Evolutionary conservation across 2,329 filamentous ascomycete genomes (phyloP), one percentile per base, ranked within the genome.

Genomic region (Zasmidium citrigriseum): DNA sequence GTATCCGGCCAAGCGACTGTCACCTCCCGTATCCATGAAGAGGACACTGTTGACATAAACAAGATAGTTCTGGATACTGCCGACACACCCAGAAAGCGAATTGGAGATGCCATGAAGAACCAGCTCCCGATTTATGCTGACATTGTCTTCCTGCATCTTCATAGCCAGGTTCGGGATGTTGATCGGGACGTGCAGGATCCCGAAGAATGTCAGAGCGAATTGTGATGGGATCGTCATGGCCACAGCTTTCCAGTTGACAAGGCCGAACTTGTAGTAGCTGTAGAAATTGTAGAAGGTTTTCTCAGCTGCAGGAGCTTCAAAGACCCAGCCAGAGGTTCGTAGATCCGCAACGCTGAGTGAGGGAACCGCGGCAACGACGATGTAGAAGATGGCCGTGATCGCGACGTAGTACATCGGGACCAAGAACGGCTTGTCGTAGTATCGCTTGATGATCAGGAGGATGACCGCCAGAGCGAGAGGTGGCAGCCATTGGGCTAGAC

Each of bases 221-320:
- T 99, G 98, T 25, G 95, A 93, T 0, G 95, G 95, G 25, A 97
- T 83, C 1, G 89, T 93, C 68, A 92, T 87, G n/a, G 82, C 77
- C 50, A 99, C 83, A 2, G 93, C 95, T 46, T 83, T 82, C 89
- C 91, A 96, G 66, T 93, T 85, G 2, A 98, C 89, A 22, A 72
- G 46, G 34, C 54, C 59, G 58, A 70, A 71, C 86, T 82, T 81
- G 76, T 96, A 99, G 49, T 98, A 83, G 0, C 91, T 96, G 77
- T 96, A 99, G 70, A 99, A 99, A 72, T 95, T 92, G 85, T 95
- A 99, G 86, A 96, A 99, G 0, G 95, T 92, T 67, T 96, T 91
- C 12, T 86, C 89, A 10, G 88, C 88, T 47, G 89, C 88, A 1
- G 95, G 93, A 0, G 89, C 89, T 67, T 91, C 84, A 68, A 99